Evolutionary conservation across 2,329 filamentous ascomycete genomes (phyloP).

Genomic region (Penicillium nordicum): DNA sequence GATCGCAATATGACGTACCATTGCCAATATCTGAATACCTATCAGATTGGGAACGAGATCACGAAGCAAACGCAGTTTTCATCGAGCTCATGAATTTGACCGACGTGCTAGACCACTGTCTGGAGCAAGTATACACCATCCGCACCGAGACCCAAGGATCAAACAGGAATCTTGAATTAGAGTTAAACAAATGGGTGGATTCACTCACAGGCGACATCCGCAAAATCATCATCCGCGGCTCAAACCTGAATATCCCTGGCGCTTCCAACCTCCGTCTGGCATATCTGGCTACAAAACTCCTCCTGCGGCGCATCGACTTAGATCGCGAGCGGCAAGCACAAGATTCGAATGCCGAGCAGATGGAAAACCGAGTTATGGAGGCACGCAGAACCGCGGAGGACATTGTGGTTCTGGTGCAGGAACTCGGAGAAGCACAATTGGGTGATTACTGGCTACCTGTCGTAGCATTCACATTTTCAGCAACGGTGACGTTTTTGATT

Average conservation of each 20-base stretch:
- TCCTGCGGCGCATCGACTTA: conserved; percentile 49
- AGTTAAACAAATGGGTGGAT: conserved; percentile 47
- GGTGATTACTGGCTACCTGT: conserved; percentile 52
- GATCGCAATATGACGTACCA: conserved; percentile 50
- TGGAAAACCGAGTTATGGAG: conserved; percentile 33
- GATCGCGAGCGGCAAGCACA: conserved; percentile 34
- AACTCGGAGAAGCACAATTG: conserved; percentile 44
- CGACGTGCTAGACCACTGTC: conserved; percentile 40
- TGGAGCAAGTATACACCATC: conserved; percentile 36
- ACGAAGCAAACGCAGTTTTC: conserved; percentile 40
- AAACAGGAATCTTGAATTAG: conserved; percentile 35
- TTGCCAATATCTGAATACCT: conserved; percentile 40
- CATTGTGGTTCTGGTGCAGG: conserved; percentile 49
- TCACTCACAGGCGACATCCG: conserved; percentile 40
- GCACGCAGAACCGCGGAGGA: conserved; percentile 49
- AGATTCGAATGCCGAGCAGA: conserved; percentile 14
- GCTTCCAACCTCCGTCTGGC: conserved; percentile 52
- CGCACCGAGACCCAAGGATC: conserved; percentile 17
- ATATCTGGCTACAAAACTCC: conserved; percentile 49
- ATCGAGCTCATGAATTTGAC: conserved; percentile 48
- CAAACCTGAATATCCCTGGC: conserved; percentile 42
- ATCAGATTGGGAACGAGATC: conserved; percentile 20
- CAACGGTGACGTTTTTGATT: conserved; percentile 51
- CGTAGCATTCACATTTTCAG: conserved; percentile 48
- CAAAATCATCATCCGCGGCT: conserved; percentile 44